These are phyloP conservation scores for Cryphonectria parasitica DNA, from an alignment of 2,329 filamentous ascomycete species.

Conservation along the genomic window DNA sequence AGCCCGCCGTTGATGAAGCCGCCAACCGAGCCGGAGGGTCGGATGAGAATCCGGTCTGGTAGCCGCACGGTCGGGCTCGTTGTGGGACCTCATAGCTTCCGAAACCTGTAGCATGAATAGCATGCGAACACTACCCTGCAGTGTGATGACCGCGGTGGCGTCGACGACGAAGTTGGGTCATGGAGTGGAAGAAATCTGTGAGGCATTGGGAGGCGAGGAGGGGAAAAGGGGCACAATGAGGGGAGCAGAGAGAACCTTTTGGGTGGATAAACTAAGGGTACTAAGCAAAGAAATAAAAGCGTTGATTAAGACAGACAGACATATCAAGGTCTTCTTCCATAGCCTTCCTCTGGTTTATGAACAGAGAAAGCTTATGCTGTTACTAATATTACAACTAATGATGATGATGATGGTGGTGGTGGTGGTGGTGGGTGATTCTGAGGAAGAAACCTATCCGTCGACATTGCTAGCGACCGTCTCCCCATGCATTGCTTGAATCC, in stretches of 20 bases:
- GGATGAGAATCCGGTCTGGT: neutral
- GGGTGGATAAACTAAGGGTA: too few species aligned
- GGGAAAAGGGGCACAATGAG: neutral
- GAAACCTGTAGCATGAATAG: neutral
- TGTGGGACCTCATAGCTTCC: neutral
- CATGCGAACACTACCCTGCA: neutral
- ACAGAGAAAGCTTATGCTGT: neutral
- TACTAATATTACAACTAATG: neutral
- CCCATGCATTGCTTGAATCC: neutral
- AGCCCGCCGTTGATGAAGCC: neutral
- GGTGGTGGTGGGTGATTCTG: too few species aligned
- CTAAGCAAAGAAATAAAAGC: neutral
- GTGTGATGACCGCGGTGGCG: neutral
- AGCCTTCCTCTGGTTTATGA: neutral
- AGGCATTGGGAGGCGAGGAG: neutral
- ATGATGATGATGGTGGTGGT: neutral
- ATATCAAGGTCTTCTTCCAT: neutral
- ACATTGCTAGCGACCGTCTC: neutral
- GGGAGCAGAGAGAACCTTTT: neutral
- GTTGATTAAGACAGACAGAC: neutral
- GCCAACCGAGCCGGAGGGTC: slow-evolving; percentile 6
- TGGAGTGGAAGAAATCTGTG: neutral
- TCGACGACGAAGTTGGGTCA: neutral
- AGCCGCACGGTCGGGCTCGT: neutral
- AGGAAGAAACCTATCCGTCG: neutral